These are phyloP conservation scores for Ramalina peruviana DNA, from an alignment of 495 filamentous ascomycete species.

Conservation along the genomic window DNA sequence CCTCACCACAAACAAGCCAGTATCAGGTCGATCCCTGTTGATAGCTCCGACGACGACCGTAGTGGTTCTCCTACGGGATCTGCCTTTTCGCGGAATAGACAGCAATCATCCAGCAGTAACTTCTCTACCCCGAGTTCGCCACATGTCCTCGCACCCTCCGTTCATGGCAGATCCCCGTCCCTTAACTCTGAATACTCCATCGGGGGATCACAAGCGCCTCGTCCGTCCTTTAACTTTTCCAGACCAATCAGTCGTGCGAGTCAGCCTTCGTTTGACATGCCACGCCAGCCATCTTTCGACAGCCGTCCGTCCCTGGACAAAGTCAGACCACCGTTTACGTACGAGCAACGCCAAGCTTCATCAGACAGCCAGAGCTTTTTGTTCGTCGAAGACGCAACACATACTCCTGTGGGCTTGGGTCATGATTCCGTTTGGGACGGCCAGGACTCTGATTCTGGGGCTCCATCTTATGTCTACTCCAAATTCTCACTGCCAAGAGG, in stretches of 20 bases:
- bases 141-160: conserved; percentile 38
- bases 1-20: conserved; percentile 42
- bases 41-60: conserved; percentile 53
- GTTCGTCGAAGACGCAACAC: conserved; percentile 42
- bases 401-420: conserved; percentile 50
- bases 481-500: conserved; percentile 75
- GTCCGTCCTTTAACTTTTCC: conserved; percentile 85
- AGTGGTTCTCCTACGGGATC: conserved; percentile 39
- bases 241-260: conserved; percentile 71
- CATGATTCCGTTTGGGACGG: conserved; percentile 43
- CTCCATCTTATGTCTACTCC: conserved; percentile 69
- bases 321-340: conserved; percentile 4
- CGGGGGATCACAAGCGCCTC: conserved; percentile 45
- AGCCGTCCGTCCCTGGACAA: conserved; percentile 20
- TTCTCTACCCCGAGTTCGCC: conserved; percentile 48
- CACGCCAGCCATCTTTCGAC: conserved; percentile 29
- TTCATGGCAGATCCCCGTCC: conserved; percentile 59
- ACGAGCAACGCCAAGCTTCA: conserved; percentile 22
- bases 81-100: conserved; percentile 36
- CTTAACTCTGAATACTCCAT: conserved; percentile 62
- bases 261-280: conserved; percentile 44
- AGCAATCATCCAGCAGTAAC: conserved; percentile 54
- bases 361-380: conserved; percentile 25
- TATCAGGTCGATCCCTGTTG: conserved; percentile 38
- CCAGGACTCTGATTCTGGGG: conserved; percentile 26